phyloP scores from a whole-genome alignment of 257 asterid species.

The Fraxinus cuspidata region DNA sequence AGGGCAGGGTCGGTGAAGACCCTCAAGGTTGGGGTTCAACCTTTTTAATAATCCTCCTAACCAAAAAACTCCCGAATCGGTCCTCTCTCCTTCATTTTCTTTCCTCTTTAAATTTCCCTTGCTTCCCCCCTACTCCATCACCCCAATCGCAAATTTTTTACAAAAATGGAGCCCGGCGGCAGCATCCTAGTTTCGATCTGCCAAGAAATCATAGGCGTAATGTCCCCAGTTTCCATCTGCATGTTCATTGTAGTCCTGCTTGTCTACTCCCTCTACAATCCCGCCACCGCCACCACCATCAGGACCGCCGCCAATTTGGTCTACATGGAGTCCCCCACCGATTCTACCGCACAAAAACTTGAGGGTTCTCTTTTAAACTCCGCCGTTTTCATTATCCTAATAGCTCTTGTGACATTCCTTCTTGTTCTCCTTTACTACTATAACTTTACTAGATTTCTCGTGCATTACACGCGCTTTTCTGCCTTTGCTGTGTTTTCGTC shows the following conservation, averaged over 20 bases:
- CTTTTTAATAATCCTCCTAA: background rate
- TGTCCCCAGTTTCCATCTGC: conserved; percentile 95
- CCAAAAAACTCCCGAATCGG: background rate
- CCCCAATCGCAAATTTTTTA: background rate
- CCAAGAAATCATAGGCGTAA: conserved; percentile 76
- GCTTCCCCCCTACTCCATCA: conserved; percentile 21
- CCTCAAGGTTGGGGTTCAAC: no score
- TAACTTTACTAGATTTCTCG: conserved; percentile 74
- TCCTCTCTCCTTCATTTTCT: background rate
- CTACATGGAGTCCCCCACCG: conserved; percentile 77
- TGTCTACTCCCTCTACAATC: conserved; percentile 66
- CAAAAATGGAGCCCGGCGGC: conserved; percentile 60
- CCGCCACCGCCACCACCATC: conserved; percentile 43
- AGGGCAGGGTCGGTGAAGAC: no score
- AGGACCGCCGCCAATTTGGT: conserved; percentile 86
- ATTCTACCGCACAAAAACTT: conserved; percentile 67
- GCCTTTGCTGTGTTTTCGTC: conserved; percentile 64
- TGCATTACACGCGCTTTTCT: conserved; percentile 81
- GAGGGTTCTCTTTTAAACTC: conserved; percentile 86
- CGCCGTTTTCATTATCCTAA: conserved; percentile 67
- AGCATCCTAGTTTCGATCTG: conserved; percentile 78
- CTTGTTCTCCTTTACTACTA: conserved; percentile 80
- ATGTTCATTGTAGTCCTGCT: conserved; percentile 92
- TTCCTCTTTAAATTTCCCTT: background rate
- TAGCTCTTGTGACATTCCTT: conserved; percentile 76